Base-by-base conservation (phyloP, 176 grass and related monocot genomes). In the Coix lacrymajobi region DNA sequence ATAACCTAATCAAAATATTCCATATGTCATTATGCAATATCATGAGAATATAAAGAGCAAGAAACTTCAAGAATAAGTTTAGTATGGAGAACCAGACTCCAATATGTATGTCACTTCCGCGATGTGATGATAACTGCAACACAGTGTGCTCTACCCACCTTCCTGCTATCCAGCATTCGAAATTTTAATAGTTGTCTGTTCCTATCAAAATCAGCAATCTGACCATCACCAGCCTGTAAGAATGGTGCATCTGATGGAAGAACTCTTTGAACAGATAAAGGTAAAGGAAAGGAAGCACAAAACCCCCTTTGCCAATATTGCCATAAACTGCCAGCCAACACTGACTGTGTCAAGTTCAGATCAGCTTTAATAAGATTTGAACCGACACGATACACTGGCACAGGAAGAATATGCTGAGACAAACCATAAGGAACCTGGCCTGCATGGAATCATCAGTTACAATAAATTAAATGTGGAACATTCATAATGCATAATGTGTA, bases 221-320 rank as follows among this genome's bases (percentile, higher is more conserved):
- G 71, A 91, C 84, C 84, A 66, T 89, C 90, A 91, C 90, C 75
- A 88, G 80, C 69, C 68, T 81, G 91, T 77, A 93, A 91, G 82
- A 63, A 90, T 82, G 91, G 90, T 63, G 89, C 79, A 91, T 91
- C 91, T 73, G 75, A 87, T 81, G 77, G 89, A 81, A 98, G 87
- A 80, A 95, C 76, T 95, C 96, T 93, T 83, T 89, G 88, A 79
- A 95, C 64, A 79, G 91, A 95, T 76, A 98, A n/a, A 72, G 96
- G 96, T 93, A 95, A 83, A 86, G 96, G 84, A 86, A 94, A 91
- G 71, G 88, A 94, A 84, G 91, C 90, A 30, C 92, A 93, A 91
- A 93, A 95, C 78, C 91, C 96, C 87, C 85, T 93, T 90, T 91
- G 96, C 96, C 96, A 94, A 89, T 95, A 92, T 79, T 98, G 92